Conservation (phyloP, 768 basidiomycete genomes). For the Sistotremastrum suecicum region DNA sequence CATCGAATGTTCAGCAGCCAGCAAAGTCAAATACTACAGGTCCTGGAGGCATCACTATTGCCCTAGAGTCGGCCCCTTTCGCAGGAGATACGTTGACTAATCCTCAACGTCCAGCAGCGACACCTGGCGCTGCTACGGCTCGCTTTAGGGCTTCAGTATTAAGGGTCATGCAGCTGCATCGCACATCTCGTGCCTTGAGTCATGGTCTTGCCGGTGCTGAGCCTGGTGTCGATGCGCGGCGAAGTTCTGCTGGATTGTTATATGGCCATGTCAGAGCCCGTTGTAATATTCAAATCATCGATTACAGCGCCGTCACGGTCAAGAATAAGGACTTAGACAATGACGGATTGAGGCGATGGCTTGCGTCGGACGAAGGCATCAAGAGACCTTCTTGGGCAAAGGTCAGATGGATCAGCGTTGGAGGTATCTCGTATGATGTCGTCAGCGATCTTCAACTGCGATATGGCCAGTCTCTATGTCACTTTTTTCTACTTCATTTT, state of each 20-base stretch:
- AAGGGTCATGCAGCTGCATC: slow-evolving; percentile 50
- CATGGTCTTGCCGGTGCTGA: slow-evolving; percentile 43
- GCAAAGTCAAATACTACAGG: neutral
- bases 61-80: slow-evolving; percentile 8
- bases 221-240: slow-evolving; percentile 57
- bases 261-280: slow-evolving; percentile 46
- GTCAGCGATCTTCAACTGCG: slow-evolving; percentile 51
- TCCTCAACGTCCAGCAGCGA: slow-evolving; percentile 6
- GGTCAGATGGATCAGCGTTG: slow-evolving; percentile 64
- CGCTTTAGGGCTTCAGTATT: slow-evolving; percentile 40
- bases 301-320: slow-evolving; percentile 46
- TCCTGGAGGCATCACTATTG: slow-evolving; percentile 9
- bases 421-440: slow-evolving; percentile 58
- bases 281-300: slow-evolving; percentile 52
- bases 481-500: neutral
- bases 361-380: slow-evolving; percentile 30
- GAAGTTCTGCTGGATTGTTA: slow-evolving; percentile 36
- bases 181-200: slow-evolving; percentile 27
- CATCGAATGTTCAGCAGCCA: neutral
- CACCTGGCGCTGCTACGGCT: slow-evolving; percentile 24
- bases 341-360: slow-evolving; percentile 40
- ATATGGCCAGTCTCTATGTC: slow-evolving; percentile 20
- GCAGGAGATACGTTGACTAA: neutral
- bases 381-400: slow-evolving; percentile 45
- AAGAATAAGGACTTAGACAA: slow-evolving; percentile 46